Base-by-base conservation (phyloP, 495 filamentous ascomycete genomes). In the Annulohypoxylon moriforme region DNA sequence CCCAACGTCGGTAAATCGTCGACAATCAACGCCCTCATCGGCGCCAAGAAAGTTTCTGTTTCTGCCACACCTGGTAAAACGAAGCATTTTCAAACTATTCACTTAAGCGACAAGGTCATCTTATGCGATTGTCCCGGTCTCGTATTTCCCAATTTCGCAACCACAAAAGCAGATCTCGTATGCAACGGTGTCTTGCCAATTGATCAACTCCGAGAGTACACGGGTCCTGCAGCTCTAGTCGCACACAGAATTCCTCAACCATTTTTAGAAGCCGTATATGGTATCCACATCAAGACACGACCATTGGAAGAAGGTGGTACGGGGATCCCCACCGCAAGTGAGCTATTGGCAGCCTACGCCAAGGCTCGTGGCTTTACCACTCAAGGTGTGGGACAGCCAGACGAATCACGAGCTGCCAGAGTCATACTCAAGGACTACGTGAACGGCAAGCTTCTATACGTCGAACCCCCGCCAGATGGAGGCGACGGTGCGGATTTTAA, bases 1-100 rank as follows among this genome's bases (percentile, higher is more conserved):
- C 96, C 96, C 68, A 99, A 99, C 81, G 96, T 98, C 71, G 96
- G 96, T 75, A 99, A 99, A 81, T 98, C 96, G 6, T 97, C 93
- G 42, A 99, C 96, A 7, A 98, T 99, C 85, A 99, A 99, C 82
- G 95, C 96, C 11, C 89, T 99, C 42, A 93, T 98, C 64, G 96
- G 96, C 57, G 91, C 96, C 60, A 98, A 97, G 86, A 98, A 98
- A 82, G 96, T 99, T 4, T 98, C 95, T 1, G 96, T 99, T 42
- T 98, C 96, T 40, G 90, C 95, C 27, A 99, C 96, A 1, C 96
- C 96, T 5, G 96, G 96, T 64, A 99, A 98, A 81, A 99, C 96
- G 9, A 99, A 99, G 83, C 96, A 99, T 76, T 99, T 99, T 83
- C 96, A 99, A 79, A 99, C 96, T 16, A 94, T 99, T 70, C 95